These are phyloP conservation scores for Ramaria rubella DNA, from an alignment of 768 basidiomycete species.

Conservation along the genomic window DNA sequence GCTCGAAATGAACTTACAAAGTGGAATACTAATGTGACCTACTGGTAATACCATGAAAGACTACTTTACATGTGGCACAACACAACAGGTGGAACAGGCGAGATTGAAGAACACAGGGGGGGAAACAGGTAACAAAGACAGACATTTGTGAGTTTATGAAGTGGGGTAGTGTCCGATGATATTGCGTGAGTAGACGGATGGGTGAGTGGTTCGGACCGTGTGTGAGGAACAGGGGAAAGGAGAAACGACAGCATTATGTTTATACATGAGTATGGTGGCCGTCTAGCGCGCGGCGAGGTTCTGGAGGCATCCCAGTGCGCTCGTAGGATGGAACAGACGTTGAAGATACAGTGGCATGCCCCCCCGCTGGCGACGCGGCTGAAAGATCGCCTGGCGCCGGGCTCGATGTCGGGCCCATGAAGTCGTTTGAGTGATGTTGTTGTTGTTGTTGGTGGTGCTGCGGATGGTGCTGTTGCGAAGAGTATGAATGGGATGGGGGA, in stretches of 20 bases:
- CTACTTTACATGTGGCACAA: too few species aligned
- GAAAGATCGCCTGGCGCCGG: neutral
- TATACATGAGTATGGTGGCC: neutral
- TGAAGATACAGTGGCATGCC: neutral
- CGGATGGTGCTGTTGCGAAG: neutral
- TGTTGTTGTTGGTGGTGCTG: too few species aligned
- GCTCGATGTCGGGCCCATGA: neutral
- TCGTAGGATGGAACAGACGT: neutral
- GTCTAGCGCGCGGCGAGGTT: neutral
- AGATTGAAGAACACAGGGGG: too few species aligned
- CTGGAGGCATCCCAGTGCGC: neutral
- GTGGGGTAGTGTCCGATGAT: neutral
- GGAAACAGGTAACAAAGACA: too few species aligned
- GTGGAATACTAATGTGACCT: too few species aligned
- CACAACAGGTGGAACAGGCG: too few species aligned
- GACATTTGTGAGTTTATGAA: too few species aligned
- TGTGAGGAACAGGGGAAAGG: neutral
- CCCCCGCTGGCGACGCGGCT: neutral
- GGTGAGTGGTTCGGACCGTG: too few species aligned
- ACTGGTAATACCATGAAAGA: too few species aligned
- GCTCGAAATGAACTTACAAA: too few species aligned
- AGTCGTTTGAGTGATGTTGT: neutral
- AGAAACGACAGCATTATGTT: neutral
- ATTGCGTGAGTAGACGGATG: too few species aligned
- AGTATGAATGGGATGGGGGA: neutral